These are phyloP conservation scores for Pythium guiyangense DNA, from an alignment of 352 stramenopile species.

Conservation along the genomic window DNA sequence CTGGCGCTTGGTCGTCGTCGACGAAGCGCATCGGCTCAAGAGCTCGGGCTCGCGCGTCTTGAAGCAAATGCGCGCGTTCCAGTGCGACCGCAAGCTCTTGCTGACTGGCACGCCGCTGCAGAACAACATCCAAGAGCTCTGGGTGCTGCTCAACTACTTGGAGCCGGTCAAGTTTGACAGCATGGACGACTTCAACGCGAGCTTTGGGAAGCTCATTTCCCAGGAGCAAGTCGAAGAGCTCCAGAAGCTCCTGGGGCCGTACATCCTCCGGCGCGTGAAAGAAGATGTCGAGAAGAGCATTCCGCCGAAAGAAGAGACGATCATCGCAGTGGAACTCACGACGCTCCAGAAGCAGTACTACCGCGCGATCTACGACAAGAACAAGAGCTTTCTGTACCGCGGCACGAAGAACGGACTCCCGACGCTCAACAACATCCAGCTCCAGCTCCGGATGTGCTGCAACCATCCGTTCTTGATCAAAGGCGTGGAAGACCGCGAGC, in stretches of 20 bases:
- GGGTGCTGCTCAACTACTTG: slow-evolving; percentile 96
- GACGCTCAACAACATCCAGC: slow-evolving; percentile 98
- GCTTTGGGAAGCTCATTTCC: slow-evolving; percentile 91
- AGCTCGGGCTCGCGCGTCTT: slow-evolving; percentile 74
- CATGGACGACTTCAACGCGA: slow-evolving; percentile 87
- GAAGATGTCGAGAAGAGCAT: slow-evolving; percentile 80
- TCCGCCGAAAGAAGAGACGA: slow-evolving; percentile 91
- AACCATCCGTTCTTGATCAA: slow-evolving; percentile 99
- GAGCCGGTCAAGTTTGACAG: slow-evolving; percentile 92
- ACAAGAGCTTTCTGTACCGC: slow-evolving; percentile 95
- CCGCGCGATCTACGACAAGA: slow-evolving; percentile 95
- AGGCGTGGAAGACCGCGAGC: slow-evolving; percentile 84
- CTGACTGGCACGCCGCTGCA: slow-evolving; percentile 97
- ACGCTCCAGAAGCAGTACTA: slow-evolving; percentile 92
- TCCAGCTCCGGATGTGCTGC: slow-evolving; percentile 99
- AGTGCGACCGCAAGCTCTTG: slow-evolving; percentile 90
- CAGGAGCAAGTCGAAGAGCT: slow-evolving; percentile 93
- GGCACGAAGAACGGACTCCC: slow-evolving; percentile 82
- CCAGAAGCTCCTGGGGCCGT: slow-evolving; percentile 92
- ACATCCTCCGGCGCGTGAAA: slow-evolving; percentile 96
- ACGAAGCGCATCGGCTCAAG: slow-evolving; percentile 84
- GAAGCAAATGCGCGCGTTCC: slow-evolving; percentile 83
- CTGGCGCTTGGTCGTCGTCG: slow-evolving; percentile 78
- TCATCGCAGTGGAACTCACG: slow-evolving; percentile 96
- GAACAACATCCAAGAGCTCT: slow-evolving; percentile 97